phyloP scores from a whole-genome alignment of 1,284 basidiomycete species.

The Fomitiporia mediterranea region DNA sequence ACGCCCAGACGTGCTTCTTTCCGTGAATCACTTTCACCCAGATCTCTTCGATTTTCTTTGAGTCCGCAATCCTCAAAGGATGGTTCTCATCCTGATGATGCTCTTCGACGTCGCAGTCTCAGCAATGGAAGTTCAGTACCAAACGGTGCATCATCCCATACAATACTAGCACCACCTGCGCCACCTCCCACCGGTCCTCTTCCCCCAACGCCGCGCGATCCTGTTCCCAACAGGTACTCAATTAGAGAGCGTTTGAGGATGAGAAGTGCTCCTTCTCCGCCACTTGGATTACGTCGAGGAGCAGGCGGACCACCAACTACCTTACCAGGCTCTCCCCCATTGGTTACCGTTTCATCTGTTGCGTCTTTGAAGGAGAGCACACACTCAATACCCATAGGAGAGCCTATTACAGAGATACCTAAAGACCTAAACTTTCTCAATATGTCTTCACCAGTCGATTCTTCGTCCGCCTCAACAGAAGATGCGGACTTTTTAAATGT shows the following conservation, averaged over 20 bases:
- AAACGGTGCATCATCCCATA: conserved; percentile 24
- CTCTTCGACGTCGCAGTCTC: conserved; percentile 35
- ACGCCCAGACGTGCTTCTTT: conserved; percentile 38
- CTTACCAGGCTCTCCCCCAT: conserved; percentile 18
- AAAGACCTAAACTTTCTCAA: conserved; percentile 57
- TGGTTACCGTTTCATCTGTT: conserved; percentile 19
- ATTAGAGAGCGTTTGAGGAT: conserved; percentile 59
- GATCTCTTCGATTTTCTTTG: conserved; percentile 54
- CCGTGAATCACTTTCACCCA: conserved; percentile 48
- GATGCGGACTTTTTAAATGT: conserved; percentile 19
- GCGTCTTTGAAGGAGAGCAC: conserved; percentile 13
- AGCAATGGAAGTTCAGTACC: conserved; percentile 33
- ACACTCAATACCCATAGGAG: conserved; percentile 45
- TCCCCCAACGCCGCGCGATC: conserved; percentile 28
- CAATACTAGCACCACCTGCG: conserved; percentile 39
- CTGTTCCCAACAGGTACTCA: conserved; percentile 37
- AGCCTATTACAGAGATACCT: conserved; percentile 50
- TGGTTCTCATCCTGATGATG: conserved; percentile 57
- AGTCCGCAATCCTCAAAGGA: conserved; percentile 50
- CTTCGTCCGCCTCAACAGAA: conserved; percentile 27
- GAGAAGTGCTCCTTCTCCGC: conserved; percentile 49
- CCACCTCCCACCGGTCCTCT: conserved; percentile 43
- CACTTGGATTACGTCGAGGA: conserved; percentile 23
- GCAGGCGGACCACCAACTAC: conserved; percentile 10
- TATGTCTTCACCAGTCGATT: conserved; percentile 42